Evolutionary conservation across 2,329 filamentous ascomycete genomes (phyloP), one percentile per base, ranked within the genome.

Genomic region (Akanthomyces uredinophilus): DNA sequence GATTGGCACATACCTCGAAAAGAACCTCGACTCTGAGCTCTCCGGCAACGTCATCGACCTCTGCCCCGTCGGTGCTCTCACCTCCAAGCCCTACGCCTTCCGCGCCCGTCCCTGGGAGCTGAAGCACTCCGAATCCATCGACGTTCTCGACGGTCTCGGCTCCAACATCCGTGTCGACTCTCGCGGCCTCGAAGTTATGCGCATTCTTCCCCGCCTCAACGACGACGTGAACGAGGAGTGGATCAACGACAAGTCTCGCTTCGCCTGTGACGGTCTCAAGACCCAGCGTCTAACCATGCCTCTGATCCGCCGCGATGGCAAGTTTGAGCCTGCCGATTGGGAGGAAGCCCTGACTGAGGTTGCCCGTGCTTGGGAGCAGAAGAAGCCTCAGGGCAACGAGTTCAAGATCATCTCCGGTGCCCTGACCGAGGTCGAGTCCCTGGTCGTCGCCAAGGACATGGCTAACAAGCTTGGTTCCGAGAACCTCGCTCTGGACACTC

Each of bases 211-310:
- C 64, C 87, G 95, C 70, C 83, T 99, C 65, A 99, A 99, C 75
- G 95, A 99, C 73, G 93, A 98, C 70, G 87, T 99, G 70, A 99
- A 99, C 76, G 95, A 99, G 80, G 95, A 99, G 78, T 99, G 95
- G 95, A 98, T 99, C 76, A 95, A 98, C 78, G 95, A 99, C 81
- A 99, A 98, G 84, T 88, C 92, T 46, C 87, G 95, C 67, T 99
- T 98, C 75, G 94, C 95, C 47, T 96, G 93, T 74, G 95, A 99
- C 74, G 95, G 95, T 55, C 83, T 99, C 67, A 96, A 93, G 85
- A 98, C 94, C 52, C 95, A 99, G 78, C 87, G 95, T 72, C 82
- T 99, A 62, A 98, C 95, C 41, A 95, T 94, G 67, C 95, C 95
- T 47, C 80, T 99, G 66, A 87, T 97, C 70, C 90, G 93, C 68